Conservation (phyloP, 306 rosid species). For the Casuarina cunninghamiana region DNA sequence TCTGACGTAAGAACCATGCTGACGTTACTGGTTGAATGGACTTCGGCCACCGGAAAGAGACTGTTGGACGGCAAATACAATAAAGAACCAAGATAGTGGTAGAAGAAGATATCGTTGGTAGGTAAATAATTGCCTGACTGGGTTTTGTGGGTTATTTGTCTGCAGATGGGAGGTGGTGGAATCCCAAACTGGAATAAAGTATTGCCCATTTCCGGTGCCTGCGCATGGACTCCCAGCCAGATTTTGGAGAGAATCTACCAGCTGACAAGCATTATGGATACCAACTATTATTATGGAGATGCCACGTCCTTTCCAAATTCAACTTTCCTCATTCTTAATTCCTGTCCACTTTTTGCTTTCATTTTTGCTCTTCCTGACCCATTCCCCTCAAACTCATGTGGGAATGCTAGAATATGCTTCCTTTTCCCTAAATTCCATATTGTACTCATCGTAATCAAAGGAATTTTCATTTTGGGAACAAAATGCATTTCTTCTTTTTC, state of each 20-base stretch:
- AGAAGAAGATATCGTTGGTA: neutral
- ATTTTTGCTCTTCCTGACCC: constrained; percentile 23
- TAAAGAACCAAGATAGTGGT: neutral
- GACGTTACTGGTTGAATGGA: neutral
- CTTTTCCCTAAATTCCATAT: constrained; percentile 19
- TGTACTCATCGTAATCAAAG: neutral
- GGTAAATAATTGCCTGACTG: constrained; percentile 10
- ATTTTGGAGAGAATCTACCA: constrained; percentile 64
- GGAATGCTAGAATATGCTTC: constrained; percentile 18
- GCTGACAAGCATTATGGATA: constrained; percentile 34
- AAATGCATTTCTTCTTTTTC: too few relatives aligned
- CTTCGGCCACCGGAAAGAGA: too few relatives aligned
- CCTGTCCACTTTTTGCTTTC: constrained; percentile 16
- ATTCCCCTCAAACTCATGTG: constrained; percentile 6
- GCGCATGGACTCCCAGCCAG: constrained; percentile 71
- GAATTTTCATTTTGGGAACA: neutral
- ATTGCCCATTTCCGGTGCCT: constrained; percentile 89
- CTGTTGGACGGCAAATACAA: neutral
- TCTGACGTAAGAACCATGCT: neutral
- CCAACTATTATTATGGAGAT: constrained; percentile 1
- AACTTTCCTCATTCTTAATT: neutral
- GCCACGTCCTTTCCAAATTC: constrained; percentile 26
- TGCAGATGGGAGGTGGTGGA: constrained; percentile 84
- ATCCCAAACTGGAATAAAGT: constrained; percentile 62
- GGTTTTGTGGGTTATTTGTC: constrained; percentile 18